Base-by-base conservation (phyloP, 352 stramenopile species). In the Pythium phragmitis region DNA sequence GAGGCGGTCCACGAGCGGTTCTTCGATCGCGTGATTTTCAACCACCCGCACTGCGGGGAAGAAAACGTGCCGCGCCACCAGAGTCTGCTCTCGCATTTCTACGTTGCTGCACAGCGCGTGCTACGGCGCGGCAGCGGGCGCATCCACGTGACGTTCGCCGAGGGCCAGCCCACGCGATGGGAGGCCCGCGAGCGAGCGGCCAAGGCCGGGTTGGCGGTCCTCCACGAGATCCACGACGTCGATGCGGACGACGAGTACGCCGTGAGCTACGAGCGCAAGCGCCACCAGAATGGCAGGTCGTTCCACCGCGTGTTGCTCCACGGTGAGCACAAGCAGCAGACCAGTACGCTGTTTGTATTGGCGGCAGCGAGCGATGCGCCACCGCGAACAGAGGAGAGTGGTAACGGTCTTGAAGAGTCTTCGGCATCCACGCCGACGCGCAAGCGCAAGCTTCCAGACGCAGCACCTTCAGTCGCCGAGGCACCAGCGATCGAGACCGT, bases 21-120 rank as follows among this genome's bases (percentile, higher is more conserved):
- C n/a, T 96, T 93, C 39, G 77, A 94, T 60, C 63, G 79, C 54
- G 81, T 98, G 14, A 79, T 98, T n/a, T 98, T 98, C 72, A 94
- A 98, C 69, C 94, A 98, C 71, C 94, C 94, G 14, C 94, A 98
- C 70, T 88, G 93, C 57, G 94, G 91, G 7, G 89, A 89, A 41
- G 94, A 98, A 76, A 92, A 97, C 72, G 79, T 94, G 19, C 57
- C 60, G 54, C 78, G 87, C 7, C 94, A 98, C 77, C 82, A 80
- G 54, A 85, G 83, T 57, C 89, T 98, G 63, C 67, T 98, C 17
- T 91, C 80, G 45, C 94, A 98, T 68, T 96, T 98, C 46, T 97
- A 94, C 67, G 65, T 85, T 54, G 89, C 89, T 7, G 81, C 80
- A 7, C 46, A 79, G 26, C 64, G 77, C 9, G 63, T 93, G 9